Base-by-base conservation (phyloP, 345 rosid genomes). In the Diplotaxis tenuifolia region DNA sequence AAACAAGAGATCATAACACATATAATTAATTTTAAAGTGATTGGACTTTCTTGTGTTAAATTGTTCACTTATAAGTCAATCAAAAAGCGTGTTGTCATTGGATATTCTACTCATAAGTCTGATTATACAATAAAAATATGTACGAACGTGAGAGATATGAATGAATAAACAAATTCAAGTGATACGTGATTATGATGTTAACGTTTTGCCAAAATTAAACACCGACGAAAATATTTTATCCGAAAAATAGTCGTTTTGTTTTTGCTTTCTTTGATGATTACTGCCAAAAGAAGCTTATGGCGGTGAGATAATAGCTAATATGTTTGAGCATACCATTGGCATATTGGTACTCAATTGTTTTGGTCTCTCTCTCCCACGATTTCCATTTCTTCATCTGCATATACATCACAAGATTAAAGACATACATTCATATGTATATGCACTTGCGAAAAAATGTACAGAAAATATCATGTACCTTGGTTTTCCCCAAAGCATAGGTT, bases 361-460 rank as follows among this genome's bases (percentile, higher is more conserved):
- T 87, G 34, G 98, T 89, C 77, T 89, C 98, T 52, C 52, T 65
- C 76, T 94, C 98, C 98, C 98, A 94, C 2, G 72, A 67, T 81
- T 81, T 87, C 98, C 98, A 94, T 82, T 68, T 94, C 74, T 85
- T 89, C 95, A 89, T 94, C 98, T 94, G 81, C 71, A 79, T 62
- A 58, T 12, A 59, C 22, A 31, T 59, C 7, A 12, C 38, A 67
- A 19, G 15, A 18, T 16, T 11, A 12, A 27, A 49, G 7, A 47
- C 22, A 34, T 15, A 6, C 0, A 60, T 55, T 23, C 23, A 11
- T 18, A 55, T 7, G 1, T 15, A 28, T 9, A 29, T 29, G 16
- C 22, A 71, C 22, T 40, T 60, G 45, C 18, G 25, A 18, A 55
- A 47, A 57, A 31, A 36, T 38, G 7, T 62, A 66, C 5, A 60